Evolutionary conservation across 768 basidiomycete species (phyloP).

Genomic region (Xanthoconium stramineum): DNA sequence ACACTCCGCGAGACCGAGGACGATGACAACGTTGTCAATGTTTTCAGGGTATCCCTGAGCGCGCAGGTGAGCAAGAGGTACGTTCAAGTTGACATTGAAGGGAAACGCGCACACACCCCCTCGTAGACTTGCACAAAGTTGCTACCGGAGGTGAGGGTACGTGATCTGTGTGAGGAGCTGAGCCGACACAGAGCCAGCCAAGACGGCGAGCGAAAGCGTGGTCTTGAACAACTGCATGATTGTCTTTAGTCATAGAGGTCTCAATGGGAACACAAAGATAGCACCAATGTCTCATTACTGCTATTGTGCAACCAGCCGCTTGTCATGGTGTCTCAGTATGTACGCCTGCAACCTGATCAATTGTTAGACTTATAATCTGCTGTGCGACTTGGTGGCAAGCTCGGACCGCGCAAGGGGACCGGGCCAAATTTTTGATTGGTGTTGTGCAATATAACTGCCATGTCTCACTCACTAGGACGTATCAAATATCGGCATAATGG

Average conservation of each 20-base stretch:
- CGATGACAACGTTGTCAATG: constrained; percentile 28
- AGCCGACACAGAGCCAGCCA: constrained; percentile 13
- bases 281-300: background rate
- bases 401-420: background rate
- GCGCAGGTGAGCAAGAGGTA: background rate
- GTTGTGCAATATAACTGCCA: background rate
- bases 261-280: too few relatives aligned
- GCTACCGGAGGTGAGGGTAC: constrained; percentile 8
- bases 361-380: background rate
- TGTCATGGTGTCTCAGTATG: constrained; percentile 9
- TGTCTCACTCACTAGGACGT: background rate
- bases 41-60: constrained; percentile 20
- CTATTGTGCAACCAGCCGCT: background rate
- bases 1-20: constrained; percentile 32
- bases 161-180: constrained; percentile 13
- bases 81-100: too few relatives aligned
- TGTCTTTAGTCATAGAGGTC: too few relatives aligned
- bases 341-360: background rate
- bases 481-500: background rate
- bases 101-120: constrained; percentile 9
- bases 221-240: constrained; percentile 20
- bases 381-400: background rate
- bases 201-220: constrained; percentile 11
- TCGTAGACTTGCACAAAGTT: constrained; percentile 16
- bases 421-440: background rate